Evolutionary conservation across 306 rosid species (phyloP).

Genomic region (Rosa multiflora): DNA sequence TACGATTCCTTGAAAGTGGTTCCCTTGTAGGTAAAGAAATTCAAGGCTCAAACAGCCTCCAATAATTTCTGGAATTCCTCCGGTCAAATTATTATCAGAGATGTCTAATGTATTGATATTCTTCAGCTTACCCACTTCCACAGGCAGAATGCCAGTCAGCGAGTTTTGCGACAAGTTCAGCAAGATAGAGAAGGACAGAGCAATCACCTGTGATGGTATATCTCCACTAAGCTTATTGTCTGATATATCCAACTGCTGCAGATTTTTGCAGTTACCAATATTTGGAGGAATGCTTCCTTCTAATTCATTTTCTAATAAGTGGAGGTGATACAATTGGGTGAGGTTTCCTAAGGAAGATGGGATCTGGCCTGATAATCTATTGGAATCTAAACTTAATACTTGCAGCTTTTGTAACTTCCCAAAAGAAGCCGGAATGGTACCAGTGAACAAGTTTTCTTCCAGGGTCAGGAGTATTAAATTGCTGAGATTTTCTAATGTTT

Average conservation of each 20-base stretch:
- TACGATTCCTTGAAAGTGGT: constrained; percentile 25
- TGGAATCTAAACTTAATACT: not conserved
- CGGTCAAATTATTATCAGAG: constrained; percentile 29
- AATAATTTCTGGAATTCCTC: constrained; percentile 34
- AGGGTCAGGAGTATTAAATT: not conserved
- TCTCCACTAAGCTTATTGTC: constrained; percentile 28
- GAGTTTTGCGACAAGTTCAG: constrained; percentile 36
- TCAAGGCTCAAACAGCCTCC: constrained; percentile 31
- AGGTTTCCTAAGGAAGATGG: constrained; percentile 33
- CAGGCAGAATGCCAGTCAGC: constrained; percentile 23
- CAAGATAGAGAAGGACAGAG: not conserved
- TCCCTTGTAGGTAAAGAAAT: constrained; percentile 26
- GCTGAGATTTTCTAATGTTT: constrained; percentile 20
- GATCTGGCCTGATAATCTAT: constrained; percentile 30
- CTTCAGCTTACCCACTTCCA: constrained; percentile 18
- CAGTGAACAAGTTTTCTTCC: not conserved
- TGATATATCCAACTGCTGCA: not conserved
- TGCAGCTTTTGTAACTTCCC: constrained; percentile 24
- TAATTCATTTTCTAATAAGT: constrained; percentile 16
- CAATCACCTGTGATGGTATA: constrained; percentile 28
- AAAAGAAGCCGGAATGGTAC: constrained; percentile 30
- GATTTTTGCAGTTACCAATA: constrained; percentile 17
- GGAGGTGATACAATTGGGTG: constrained; percentile 12
- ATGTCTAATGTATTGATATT: constrained; percentile 17
- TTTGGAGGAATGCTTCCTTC: constrained; percentile 37